Evolutionary conservation across 768 basidiomycete species (phyloP), one percentile per base, ranked within the genome.

Genomic region (Leccinum variicolor): DNA sequence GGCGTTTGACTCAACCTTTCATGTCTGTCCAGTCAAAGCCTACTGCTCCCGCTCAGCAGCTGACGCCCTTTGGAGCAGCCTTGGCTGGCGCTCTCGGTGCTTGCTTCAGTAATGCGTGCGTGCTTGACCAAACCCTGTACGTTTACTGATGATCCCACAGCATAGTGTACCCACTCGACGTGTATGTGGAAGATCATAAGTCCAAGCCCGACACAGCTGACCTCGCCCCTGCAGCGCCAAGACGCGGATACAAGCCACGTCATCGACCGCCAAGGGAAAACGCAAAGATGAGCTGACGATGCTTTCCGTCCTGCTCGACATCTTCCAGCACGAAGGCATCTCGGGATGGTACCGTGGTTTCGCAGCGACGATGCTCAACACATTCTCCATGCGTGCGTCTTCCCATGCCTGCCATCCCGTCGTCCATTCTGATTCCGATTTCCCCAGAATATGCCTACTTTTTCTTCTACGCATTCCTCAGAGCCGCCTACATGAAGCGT

Each of bases 401-500:
- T 21, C 31, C n/a, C 17, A 41, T 41, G 39, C 6, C 39, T 41
- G 7, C 19, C 19, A 17, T 33, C 15, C 31, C 11, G 11, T 10
- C 28, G 2, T 46, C 47, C 36, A 36, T 25, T 23, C 29, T n/a
- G 31, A 51, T 31, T 15, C 59, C 19, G 19, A 43, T 43, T 21
- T 19, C 31, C 29, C 11, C 61, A 97, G 95, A 97, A 84, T 98
- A 95, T 69, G 96, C 97, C 25, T 99, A 99, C 77, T 99, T 99
- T 81, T 98, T 96, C 81, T 98, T 97, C 78, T 98, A 98, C 72
- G 90, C 94, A 21, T 80, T 94, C 72, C 89, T 98, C 25, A 84
- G 97, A 62, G 84, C 81, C 21, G 81, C 89, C 5, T 94, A 94
- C 74, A 83, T 90, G 64, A 87, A 84, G 66, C 83, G 91, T 17